Conservation (phyloP, 305 asterid genomes). For the Stenogyne calaminthoides region DNA sequence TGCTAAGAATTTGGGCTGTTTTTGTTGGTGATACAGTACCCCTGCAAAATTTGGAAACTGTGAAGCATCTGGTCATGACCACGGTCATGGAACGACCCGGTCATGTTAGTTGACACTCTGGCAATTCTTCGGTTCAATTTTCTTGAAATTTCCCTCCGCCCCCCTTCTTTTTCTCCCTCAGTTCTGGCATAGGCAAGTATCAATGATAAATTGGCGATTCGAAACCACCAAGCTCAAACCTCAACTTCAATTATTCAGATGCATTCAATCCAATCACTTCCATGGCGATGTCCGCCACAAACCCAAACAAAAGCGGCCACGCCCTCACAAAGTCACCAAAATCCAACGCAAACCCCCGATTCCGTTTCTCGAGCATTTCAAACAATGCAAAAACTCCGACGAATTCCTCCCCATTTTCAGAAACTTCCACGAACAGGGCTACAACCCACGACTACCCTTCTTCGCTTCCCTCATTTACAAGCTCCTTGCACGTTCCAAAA, state of each 20-base stretch:
- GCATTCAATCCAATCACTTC: conserved; percentile 23
- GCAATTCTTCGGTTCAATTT: not conserved
- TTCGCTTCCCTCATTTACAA: conserved; percentile 68
- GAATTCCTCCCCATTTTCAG: conserved; percentile 58
- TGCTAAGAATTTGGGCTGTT: too few relatives aligned
- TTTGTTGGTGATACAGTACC: too few relatives aligned
- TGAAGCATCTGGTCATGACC: too few relatives aligned
- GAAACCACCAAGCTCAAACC: conserved; percentile 12
- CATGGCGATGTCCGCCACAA: conserved; percentile 28
- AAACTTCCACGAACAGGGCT: conserved; percentile 51
- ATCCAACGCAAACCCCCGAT: conserved; percentile 51
- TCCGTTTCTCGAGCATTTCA: conserved; percentile 68
- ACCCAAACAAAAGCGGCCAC: conserved; percentile 34
- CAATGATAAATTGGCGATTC: conserved; percentile 27
- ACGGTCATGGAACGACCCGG: too few relatives aligned
- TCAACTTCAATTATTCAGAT: conserved; percentile 21
- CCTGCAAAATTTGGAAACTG: too few relatives aligned
- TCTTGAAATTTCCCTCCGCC: not conserved
- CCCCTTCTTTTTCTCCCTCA: not conserved
- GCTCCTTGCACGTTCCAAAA: conserved; percentile 64
- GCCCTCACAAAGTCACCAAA: conserved; percentile 44
- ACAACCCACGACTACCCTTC: conserved; percentile 85
- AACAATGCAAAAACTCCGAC: conserved; percentile 52
- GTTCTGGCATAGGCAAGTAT: not conserved
- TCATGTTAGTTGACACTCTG: too few relatives aligned